These are phyloP conservation scores for Isochrysis galbana DNA, from an alignment of 78 protist species.

Conservation along the genomic window DNA sequence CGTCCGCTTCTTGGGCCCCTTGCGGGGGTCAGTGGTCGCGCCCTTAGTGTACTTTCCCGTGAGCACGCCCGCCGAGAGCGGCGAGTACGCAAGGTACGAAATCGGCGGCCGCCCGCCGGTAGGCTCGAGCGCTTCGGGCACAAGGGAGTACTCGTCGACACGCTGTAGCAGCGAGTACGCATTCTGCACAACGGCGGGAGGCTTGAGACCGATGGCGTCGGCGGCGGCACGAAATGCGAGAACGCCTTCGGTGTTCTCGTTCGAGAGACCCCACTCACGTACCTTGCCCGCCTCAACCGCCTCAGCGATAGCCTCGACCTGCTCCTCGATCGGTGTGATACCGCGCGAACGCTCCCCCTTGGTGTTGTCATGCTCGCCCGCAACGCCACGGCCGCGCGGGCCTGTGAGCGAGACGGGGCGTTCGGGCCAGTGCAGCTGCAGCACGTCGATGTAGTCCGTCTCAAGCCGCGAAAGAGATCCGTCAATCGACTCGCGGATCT, in stretches of 20 bases:
- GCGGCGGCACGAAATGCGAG: background rate
- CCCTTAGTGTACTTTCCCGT: constrained; percentile 10
- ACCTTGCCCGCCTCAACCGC: constrained; percentile 53
- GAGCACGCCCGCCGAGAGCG: constrained; percentile 35
- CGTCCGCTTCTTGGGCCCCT: no score
- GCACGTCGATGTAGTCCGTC: constrained; percentile 52
- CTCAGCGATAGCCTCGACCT: constrained; percentile 36
- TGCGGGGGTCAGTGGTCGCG: background rate
- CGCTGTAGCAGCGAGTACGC: constrained; percentile 34
- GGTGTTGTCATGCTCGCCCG: background rate
- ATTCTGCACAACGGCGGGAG: constrained; percentile 43
- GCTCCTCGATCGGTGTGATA: constrained; percentile 53
- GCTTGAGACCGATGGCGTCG: background rate
- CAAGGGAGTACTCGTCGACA: constrained; percentile 11
- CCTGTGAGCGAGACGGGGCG: constrained; percentile 48
- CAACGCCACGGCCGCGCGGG: background rate
- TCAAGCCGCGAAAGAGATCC: constrained; percentile 46
- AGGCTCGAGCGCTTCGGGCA: background rate
- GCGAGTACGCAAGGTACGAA: constrained; percentile 23
- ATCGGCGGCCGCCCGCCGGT: no score
- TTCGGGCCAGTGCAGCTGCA: constrained; percentile 64
- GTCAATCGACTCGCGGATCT: constrained; percentile 39
- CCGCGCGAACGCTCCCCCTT: no score
- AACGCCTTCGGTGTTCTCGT: constrained; percentile 51
- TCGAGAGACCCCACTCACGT: constrained; percentile 36